Percentiles rank a stretch among this genome's conserved stretches.
Evolutionary conservation across 148 eudicot genomes (phyloP).

Genomic region (Dianthus caryophyllus): DNA sequence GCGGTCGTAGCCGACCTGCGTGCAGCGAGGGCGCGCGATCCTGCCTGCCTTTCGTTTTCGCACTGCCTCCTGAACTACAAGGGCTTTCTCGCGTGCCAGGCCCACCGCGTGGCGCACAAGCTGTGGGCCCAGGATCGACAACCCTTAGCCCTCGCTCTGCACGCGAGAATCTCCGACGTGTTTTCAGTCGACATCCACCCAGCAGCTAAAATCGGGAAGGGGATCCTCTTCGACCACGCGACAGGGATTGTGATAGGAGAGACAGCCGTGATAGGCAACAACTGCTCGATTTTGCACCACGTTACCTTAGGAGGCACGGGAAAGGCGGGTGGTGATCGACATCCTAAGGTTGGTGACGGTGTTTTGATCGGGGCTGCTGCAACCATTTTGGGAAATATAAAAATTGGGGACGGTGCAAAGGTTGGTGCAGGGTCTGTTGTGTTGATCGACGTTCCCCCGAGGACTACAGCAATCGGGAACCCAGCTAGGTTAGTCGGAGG

Average conservation of each 20-base stretch:
- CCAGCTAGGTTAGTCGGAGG: slow-evolving; percentile 68
- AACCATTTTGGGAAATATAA: slow-evolving; percentile 51
- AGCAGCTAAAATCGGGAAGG: slow-evolving; percentile 54
- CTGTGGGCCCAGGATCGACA: slow-evolving; percentile 47
- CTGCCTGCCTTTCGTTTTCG: slow-evolving; percentile 72
- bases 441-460: slow-evolving; percentile 55
- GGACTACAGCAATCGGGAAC: slow-evolving; percentile 59
- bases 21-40: slow-evolving; percentile 72
- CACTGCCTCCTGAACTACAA: slow-evolving; percentile 88
- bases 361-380: slow-evolving; percentile 71
- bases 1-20: slow-evolving; percentile 79
- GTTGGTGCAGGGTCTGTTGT: slow-evolving; percentile 71
- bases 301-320: slow-evolving; percentile 72
- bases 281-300: slow-evolving; percentile 56
- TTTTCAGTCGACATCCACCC: slow-evolving; percentile 75
- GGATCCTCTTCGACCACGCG: slow-evolving; percentile 67
- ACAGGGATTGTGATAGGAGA: slow-evolving; percentile 71
- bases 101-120: slow-evolving; percentile 60
- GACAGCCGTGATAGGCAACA: slow-evolving; percentile 58
- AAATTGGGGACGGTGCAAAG: slow-evolving; percentile 68
- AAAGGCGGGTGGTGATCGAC: slow-evolving; percentile 54
- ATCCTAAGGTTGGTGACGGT: slow-evolving; percentile 64
- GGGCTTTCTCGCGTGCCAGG: slow-evolving; percentile 73
- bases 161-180: slow-evolving; percentile 51
- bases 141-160: slow-evolving; percentile 58